These are phyloP conservation scores for Salix brachista DNA, from an alignment of 345 rosid species.

Conservation along the genomic window DNA sequence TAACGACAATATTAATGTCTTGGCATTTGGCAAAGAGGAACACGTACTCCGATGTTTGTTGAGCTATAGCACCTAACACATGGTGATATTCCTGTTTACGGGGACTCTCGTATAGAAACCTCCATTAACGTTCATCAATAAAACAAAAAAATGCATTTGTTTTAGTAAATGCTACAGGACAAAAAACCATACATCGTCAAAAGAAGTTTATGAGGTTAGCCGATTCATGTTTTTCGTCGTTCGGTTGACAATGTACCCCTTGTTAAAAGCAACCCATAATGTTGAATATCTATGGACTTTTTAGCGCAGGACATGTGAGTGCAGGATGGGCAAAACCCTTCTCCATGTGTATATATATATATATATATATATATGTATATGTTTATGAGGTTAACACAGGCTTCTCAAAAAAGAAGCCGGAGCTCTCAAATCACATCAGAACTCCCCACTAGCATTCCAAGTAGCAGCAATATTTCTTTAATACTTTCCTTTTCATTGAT, in stretches of 20 bases:
- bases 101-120: background rate
- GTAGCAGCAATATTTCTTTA: background rate
- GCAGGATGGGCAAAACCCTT: background rate
- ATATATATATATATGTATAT: slow-evolving; percentile 12
- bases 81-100: background rate
- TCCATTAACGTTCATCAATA: background rate
- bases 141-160: background rate
- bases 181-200: background rate
- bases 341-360: slow-evolving; percentile 16
- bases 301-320: slow-evolving; percentile 35
- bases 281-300: slow-evolving; percentile 14
- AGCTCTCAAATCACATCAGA: slow-evolving; percentile 11
- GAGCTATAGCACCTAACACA: background rate
- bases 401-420: background rate
- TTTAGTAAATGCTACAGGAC: background rate
- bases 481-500: background rate
- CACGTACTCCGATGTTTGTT: background rate
- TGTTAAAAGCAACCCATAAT: slow-evolving; percentile 15
- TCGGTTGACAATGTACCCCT: slow-evolving; percentile 4
- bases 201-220: background rate
- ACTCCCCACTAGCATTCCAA: slow-evolving; percentile 11
- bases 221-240: background rate
- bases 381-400: slow-evolving; percentile 9
- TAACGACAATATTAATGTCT: too few relatives aligned
- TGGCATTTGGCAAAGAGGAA: background rate